phyloP scores from a whole-genome alignment of 2,329 filamentous ascomycete species.

The Aspergillus vadensis region DNA sequence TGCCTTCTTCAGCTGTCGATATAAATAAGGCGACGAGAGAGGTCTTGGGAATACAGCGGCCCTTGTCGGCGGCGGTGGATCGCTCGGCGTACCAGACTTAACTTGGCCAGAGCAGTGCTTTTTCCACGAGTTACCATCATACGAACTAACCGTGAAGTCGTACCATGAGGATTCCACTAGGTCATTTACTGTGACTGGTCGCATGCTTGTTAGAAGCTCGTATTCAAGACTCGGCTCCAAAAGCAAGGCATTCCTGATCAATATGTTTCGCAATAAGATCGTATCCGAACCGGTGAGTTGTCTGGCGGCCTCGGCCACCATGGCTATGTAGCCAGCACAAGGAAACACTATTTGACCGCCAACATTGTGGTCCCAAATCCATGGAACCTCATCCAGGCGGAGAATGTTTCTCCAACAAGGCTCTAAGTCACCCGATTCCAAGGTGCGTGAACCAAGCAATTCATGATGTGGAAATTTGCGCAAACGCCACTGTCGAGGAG shows the following conservation, averaged over 20 bases:
- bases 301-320: conserved; percentile 12
- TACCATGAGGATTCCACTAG: conserved; percentile 15
- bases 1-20: background rate
- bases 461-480: conserved; percentile 26
- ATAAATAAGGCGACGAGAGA: conserved; percentile 7
- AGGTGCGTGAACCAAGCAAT: conserved; percentile 25
- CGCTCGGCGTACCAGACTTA: background rate
- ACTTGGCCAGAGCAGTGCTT: conserved; percentile 18
- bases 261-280: conserved; percentile 3
- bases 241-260: background rate
- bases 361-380: conserved; percentile 17
- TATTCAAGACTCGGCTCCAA: conserved; percentile 1
- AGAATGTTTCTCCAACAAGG: conserved; percentile 52
- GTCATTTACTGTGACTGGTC: conserved; percentile 3
- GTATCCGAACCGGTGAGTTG: conserved; percentile 8
- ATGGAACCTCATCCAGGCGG: conserved; percentile 15
- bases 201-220: conserved; percentile 19
- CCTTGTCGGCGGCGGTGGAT: background rate
- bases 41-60: background rate
- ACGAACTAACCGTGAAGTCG: conserved; percentile 15
- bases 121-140: conserved; percentile 4
- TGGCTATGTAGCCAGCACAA: conserved; percentile 13
- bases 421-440: conserved; percentile 24
- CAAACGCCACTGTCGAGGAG: conserved; percentile 27
- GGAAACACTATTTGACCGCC: conserved; percentile 11